These are phyloP conservation scores for Cymbidium sinense DNA, from an alignment of 106 monocot genomes.

Conservation along the genomic window DNA sequence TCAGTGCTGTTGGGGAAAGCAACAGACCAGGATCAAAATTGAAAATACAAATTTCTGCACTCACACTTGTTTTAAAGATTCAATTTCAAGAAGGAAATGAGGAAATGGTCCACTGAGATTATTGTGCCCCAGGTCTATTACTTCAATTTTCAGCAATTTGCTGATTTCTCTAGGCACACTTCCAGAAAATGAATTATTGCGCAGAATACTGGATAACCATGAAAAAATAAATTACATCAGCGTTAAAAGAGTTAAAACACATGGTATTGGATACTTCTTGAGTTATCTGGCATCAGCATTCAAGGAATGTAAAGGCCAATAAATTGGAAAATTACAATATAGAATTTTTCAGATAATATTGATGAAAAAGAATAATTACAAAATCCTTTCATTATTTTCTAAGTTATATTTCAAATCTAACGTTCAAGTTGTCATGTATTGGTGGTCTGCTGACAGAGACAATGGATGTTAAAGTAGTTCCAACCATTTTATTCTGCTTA, in stretches of 20 bases:
- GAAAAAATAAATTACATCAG: background rate
- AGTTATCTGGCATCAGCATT: too few relatives aligned
- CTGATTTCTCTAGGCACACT: slow-evolving; percentile 29
- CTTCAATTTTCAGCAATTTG: slow-evolving; percentile 21
- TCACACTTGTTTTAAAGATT: background rate
- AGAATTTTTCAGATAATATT: background rate
- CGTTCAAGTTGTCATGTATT: background rate
- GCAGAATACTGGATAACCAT: slow-evolving; percentile 22
- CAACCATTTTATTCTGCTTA: too few relatives aligned
- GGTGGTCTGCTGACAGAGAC: too few relatives aligned
- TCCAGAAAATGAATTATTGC: slow-evolving; percentile 41
- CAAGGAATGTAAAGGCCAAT: too few relatives aligned
- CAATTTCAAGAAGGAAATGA: slow-evolving; percentile 6
- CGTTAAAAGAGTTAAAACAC: background rate
- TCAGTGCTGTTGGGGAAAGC: too few relatives aligned
- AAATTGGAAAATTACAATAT: background rate
- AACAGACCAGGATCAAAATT: background rate
- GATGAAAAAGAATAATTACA: background rate
- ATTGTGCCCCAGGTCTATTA: slow-evolving; percentile 35
- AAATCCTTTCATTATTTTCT: background rate
- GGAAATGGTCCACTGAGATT: slow-evolving; percentile 34
- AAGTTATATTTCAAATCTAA: background rate
- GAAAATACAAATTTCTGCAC: background rate
- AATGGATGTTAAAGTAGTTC: too few relatives aligned
- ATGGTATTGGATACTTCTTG: background rate